These are phyloP conservation scores for Dalbergia cultrata DNA, from an alignment of 306 rosid species.

Conservation along the genomic window DNA sequence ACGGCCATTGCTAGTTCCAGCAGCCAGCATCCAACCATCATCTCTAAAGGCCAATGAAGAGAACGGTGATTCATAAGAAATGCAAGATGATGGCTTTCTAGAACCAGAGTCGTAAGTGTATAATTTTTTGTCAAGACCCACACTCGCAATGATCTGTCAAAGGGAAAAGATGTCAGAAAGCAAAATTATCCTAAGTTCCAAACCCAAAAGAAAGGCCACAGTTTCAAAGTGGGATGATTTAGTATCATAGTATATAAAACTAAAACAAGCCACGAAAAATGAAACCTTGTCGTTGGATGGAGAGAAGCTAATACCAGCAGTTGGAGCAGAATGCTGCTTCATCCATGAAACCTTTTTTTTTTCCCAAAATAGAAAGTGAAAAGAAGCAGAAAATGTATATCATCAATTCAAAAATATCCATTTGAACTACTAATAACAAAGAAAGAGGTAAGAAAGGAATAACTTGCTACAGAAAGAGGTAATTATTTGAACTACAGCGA, in stretches of 20 bases:
- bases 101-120: constrained; percentile 92
- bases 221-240: constrained; percentile 40
- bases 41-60: constrained; percentile 93
- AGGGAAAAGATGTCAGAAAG: constrained; percentile 50
- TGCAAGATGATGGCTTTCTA: constrained; percentile 82
- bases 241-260: constrained; percentile 31
- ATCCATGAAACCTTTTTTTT: constrained; percentile 83
- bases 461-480: constrained; percentile 24
- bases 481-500: constrained; percentile 6
- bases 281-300: constrained; percentile 97
- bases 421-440: constrained; percentile 20
- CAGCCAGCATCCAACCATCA: constrained; percentile 95
- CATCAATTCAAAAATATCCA: constrained; percentile 19
- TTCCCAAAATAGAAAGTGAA: not conserved
- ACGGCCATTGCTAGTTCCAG: constrained; percentile 97
- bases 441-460: constrained; percentile 15
- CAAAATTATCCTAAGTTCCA: constrained; percentile 38
- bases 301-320: constrained; percentile 97
- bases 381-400: constrained; percentile 23
- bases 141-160: constrained; percentile 89
- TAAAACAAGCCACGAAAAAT: constrained; percentile 36
- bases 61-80: constrained; percentile 91
- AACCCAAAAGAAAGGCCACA: constrained; percentile 38
- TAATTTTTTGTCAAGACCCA: constrained; percentile 94
- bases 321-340: constrained; percentile 99